Evolutionary conservation across 176 grass and related monocot genomes (phyloP).

Genomic region (Puya raimondii): DNA sequence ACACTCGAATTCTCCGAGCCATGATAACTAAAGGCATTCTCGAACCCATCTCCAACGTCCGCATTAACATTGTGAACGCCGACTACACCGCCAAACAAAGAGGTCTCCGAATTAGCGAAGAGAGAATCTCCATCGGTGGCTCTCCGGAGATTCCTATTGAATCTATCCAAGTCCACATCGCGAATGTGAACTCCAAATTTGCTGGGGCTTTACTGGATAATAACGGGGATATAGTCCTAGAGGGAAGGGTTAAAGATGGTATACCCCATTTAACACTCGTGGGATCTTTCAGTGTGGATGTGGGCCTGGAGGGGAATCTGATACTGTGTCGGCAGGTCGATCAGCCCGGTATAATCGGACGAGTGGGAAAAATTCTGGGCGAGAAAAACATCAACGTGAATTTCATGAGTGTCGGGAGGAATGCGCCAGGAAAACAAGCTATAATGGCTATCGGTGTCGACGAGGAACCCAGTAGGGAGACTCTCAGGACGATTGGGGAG

Average conservation of each 20-base stretch:
- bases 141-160: conserved; percentile 49
- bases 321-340: conserved; percentile 75
- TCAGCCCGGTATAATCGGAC: conserved; percentile 73
- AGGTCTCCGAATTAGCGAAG: conserved; percentile 54
- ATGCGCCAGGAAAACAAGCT: conserved; percentile 56
- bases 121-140: conserved; percentile 48
- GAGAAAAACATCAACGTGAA: conserved; percentile 69
- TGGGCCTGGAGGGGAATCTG: conserved; percentile 73
- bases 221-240: conserved; percentile 51
- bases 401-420: conserved; percentile 92
- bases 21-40: conserved; percentile 73
- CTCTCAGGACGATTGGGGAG: conserved; percentile 63
- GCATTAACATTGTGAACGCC: conserved; percentile 79
- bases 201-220: conserved; percentile 49
- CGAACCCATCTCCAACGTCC: conserved; percentile 61
- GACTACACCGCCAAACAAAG: conserved; percentile 66
- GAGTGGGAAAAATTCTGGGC: conserved; percentile 55
- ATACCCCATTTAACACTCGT: conserved; percentile 55
- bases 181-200: conserved; percentile 84
- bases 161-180: conserved; percentile 59
- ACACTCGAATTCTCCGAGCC: conserved; percentile 64
- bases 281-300: conserved; percentile 58
- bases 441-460: conserved; percentile 85
- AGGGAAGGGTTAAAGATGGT: conserved; percentile 64
- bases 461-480: conserved; percentile 60